phyloP scores from a whole-genome alignment of 2,329 filamentous ascomycete species.

The Fusarium brachygibbosum region DNA sequence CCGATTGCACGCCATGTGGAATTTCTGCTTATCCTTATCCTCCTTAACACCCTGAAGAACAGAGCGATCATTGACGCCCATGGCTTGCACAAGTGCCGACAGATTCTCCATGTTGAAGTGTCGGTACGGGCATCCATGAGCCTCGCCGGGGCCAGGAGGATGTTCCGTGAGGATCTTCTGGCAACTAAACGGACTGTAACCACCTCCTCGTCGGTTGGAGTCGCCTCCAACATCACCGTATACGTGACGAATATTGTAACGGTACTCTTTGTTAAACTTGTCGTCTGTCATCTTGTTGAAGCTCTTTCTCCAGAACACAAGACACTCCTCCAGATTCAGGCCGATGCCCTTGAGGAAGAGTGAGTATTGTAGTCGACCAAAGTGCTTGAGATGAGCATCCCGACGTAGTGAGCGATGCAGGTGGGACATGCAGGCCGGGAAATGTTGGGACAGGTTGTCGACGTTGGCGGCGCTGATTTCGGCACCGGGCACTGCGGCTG shows the following conservation, averaged over 20 bases:
- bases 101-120: conserved; percentile 94
- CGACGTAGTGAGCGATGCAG: conserved; percentile 88
- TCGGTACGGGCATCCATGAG: conserved; percentile 95
- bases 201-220: conserved; percentile 84
- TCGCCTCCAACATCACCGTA: conserved; percentile 98
- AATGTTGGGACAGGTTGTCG: conserved; percentile 82
- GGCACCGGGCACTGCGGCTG: conserved; percentile 74
- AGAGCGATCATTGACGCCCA: conserved; percentile 82
- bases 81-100: conserved; percentile 77
- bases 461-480: conserved; percentile 84
- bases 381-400: conserved; percentile 93
- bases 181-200: conserved; percentile 92
- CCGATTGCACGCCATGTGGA: conserved; percentile 96
- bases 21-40: conserved; percentile 89
- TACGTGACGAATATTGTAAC: conserved; percentile 94
- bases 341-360: conserved; percentile 98
- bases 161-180: conserved; percentile 95
- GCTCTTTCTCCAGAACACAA: conserved; percentile 89
- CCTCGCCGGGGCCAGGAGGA: conserved; percentile 86
- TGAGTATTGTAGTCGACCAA: conserved; percentile 91
- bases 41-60: conserved; percentile 86
- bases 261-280: conserved; percentile 96
- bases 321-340: conserved; percentile 88
- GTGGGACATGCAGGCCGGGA: conserved; percentile 94
- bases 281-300: conserved; percentile 94